phyloP scores from a whole-genome alignment of 2,329 filamentous ascomycete genomes.

The Sporothrix luriei region DNA sequence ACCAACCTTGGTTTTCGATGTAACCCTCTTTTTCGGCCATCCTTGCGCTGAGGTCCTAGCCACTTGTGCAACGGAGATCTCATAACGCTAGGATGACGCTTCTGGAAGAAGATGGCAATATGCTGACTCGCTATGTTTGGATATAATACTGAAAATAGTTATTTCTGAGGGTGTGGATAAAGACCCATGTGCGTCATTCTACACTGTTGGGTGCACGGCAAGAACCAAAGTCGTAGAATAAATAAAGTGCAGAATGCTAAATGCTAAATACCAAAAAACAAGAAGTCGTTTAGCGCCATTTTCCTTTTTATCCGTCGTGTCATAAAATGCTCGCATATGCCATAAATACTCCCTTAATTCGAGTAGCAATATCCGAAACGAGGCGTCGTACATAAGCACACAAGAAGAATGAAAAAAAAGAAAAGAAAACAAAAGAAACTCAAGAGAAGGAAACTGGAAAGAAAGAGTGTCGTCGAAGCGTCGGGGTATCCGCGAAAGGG shows the following conservation, averaged over 20 bases:
- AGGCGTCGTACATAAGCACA: not conserved
- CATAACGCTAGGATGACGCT: not conserved
- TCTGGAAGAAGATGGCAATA: conserved; percentile 2
- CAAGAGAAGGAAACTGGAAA: not conserved
- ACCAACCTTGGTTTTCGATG: conserved; percentile 14
- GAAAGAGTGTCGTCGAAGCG: not conserved
- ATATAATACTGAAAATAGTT: not conserved
- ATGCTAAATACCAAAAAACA: not conserved
- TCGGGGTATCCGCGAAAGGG: conserved; percentile 4
- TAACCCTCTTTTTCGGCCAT: conserved; percentile 11
- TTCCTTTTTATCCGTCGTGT: conserved; percentile 15
- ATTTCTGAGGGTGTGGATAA: not conserved
- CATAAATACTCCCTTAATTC: not conserved
- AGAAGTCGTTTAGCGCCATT: not conserved
- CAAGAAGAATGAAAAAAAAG: not conserved
- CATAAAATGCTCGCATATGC: conserved; percentile 7
- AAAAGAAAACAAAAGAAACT: no score
- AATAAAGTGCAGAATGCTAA: not conserved
- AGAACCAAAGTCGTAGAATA: not conserved
- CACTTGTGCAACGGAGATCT: not conserved
- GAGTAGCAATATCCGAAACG: not conserved
- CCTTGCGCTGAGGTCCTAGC: not conserved
- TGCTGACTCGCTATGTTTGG: not conserved
- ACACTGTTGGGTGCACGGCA: not conserved
- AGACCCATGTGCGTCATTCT: not conserved